These are phyloP conservation scores for Emmonsiellopsis sp. DNA, from an alignment of 2,329 filamentous ascomycete genomes.

Conservation along the genomic window DNA sequence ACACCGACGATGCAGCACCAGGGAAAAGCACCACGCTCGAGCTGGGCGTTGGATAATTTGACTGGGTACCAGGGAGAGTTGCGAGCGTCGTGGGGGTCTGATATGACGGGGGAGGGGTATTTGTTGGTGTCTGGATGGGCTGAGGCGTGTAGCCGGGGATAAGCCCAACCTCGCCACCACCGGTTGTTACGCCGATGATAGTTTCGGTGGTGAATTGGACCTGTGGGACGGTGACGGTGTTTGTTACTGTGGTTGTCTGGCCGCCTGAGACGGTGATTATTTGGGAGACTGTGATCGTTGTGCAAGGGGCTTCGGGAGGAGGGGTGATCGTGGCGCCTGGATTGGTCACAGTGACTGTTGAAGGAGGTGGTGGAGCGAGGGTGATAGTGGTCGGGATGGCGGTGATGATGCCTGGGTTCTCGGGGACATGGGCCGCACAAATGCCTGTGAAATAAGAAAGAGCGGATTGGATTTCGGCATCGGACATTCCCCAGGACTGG, in stretches of 20 bases:
- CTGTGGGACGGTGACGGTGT: conserved; percentile 37
- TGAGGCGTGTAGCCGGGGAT: conserved; percentile 17
- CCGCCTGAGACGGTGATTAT: conserved; percentile 13
- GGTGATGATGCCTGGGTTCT: conserved; percentile 81
- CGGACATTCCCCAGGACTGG: conserved; percentile 61
- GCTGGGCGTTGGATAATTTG: conserved; percentile 2
- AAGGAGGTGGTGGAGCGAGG: conserved; percentile 42
- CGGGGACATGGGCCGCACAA: conserved; percentile 63
- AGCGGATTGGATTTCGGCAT: conserved; percentile 59
- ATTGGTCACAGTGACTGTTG: conserved; percentile 40
- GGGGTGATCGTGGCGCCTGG: conserved; percentile 17
- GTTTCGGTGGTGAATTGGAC: conserved; percentile 32
- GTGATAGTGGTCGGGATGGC: conserved; percentile 56
- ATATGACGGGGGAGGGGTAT: conserved; percentile 11
- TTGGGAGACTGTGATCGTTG: conserved; percentile 33
- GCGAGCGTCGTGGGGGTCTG: conserved; percentile 12
- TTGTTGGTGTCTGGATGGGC: conserved; percentile 8
- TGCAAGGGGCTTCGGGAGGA: conserved; percentile 22
- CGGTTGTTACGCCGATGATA: conserved; percentile 15
- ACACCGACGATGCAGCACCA: conserved; percentile 10
- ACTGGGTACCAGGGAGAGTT: conserved; percentile 8
- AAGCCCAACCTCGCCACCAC: conserved; percentile 22
- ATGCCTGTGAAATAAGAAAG: conserved; percentile 84
- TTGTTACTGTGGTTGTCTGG: conserved; percentile 18
- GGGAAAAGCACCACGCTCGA: conserved; percentile 6